Evolutionary conservation across 2,329 filamentous ascomycete genomes (phyloP).

Genomic region (Alternaria atra): DNA sequence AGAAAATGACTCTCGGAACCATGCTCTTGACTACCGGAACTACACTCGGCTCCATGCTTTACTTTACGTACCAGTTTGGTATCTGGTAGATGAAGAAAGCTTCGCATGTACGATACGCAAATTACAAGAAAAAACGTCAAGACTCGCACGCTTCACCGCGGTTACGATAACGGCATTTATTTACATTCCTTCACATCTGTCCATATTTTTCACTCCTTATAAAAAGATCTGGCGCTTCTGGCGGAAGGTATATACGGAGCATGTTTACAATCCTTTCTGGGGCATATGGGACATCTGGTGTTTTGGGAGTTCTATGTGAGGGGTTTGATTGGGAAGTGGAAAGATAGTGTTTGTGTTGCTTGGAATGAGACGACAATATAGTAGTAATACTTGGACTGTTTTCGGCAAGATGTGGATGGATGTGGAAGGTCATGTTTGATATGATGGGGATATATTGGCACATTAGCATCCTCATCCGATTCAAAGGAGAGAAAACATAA

Average conservation of each 20-base stretch:
- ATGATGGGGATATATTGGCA: background rate
- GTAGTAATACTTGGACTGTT: background rate
- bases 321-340: background rate
- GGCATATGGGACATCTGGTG: background rate
- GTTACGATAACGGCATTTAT: slow-evolving; percentile 30
- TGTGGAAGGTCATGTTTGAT: background rate
- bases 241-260: background rate
- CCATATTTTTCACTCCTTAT: slow-evolving; percentile 31
- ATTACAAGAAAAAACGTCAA: background rate
- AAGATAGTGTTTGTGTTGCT: background rate
- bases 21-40: slow-evolving; percentile 64
- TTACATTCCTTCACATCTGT: slow-evolving; percentile 26
- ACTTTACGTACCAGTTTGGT: slow-evolving; percentile 58
- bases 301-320: background rate
- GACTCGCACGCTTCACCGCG: slow-evolving; percentile 3
- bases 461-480: background rate
- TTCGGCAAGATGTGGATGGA: background rate
- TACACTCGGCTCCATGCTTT: slow-evolving; percentile 66
- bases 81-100: slow-evolving; percentile 41
- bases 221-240: slow-evolving; percentile 2
- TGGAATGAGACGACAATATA: background rate
- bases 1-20: slow-evolving; percentile 65
- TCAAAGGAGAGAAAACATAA: background rate
- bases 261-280: background rate
- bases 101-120: background rate